Conservation (phyloP, 2,329 filamentous ascomycete genomes). For the Ceratocystis harringtonii region DNA sequence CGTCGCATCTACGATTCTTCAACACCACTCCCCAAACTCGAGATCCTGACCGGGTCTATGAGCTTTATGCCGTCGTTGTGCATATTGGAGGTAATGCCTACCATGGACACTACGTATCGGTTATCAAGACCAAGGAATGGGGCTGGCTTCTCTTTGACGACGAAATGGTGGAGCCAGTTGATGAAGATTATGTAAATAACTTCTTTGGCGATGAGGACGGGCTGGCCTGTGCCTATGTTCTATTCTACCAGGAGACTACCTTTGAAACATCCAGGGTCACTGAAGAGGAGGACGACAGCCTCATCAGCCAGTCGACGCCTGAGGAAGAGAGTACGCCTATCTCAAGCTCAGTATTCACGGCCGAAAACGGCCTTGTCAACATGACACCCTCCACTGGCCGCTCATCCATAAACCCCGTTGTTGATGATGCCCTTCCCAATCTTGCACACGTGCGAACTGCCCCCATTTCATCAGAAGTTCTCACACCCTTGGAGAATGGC, state of each 20-base stretch:
- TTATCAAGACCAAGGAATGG: constrained; percentile 91
- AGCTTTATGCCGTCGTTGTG: constrained; percentile 91
- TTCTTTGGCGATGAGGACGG: constrained; percentile 92
- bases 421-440: constrained; percentile 36
- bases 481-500: not conserved
- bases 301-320: not conserved
- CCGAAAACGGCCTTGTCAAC: constrained; percentile 6
- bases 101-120: constrained; percentile 93
- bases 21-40: constrained; percentile 94
- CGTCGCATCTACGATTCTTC: constrained; percentile 89
- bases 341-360: not conserved
- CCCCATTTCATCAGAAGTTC: constrained; percentile 25
- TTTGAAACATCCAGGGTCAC: constrained; percentile 35
- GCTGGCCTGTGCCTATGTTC: constrained; percentile 84
- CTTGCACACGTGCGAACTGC: constrained; percentile 55
- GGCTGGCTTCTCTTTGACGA: constrained; percentile 97
- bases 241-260: constrained; percentile 91
- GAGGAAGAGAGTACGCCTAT: not conserved
- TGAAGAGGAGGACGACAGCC: constrained; percentile 22
- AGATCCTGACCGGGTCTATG: constrained; percentile 85
- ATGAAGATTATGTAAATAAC: constrained; percentile 88
- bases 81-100: constrained; percentile 95
- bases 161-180: constrained; percentile 95
- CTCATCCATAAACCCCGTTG: constrained; percentile 1
- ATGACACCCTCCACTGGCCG: constrained; percentile 24